These are phyloP conservation scores for Penicillium malachiteum DNA, from an alignment of 495 filamentous ascomycete genomes.

Conservation along the genomic window DNA sequence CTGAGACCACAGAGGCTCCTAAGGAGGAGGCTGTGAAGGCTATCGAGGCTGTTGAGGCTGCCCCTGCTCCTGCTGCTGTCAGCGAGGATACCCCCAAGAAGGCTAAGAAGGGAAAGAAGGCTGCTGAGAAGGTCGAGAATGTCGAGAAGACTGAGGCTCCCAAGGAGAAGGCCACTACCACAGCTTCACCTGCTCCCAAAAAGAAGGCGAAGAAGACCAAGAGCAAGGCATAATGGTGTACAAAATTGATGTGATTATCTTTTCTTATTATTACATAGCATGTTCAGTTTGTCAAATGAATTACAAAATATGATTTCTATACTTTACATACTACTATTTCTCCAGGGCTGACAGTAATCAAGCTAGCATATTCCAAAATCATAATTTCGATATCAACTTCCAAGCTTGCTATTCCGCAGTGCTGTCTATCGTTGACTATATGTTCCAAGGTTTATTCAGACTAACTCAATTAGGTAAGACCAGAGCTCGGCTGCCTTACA, in stretches of 20 bases:
- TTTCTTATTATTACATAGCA: constrained; percentile 3
- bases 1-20: constrained; percentile 25
- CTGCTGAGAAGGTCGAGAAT: no score
- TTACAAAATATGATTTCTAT: no score
- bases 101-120: constrained; percentile 38
- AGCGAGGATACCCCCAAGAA: constrained; percentile 40
- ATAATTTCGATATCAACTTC: no score
- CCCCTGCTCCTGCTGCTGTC: constrained; percentile 7
- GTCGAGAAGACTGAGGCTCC: constrained; percentile 16
- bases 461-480: no score
- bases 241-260: constrained; percentile 16
- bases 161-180: constrained; percentile 29
- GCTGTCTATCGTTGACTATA: no score
- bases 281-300: neutral
- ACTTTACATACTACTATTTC: no score
- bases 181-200: constrained; percentile 4
- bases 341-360: no score
- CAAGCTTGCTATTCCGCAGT: no score
- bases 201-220: constrained; percentile 30
- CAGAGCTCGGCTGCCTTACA: neutral
- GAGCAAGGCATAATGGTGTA: constrained; percentile 32
- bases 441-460: no score
- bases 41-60: constrained; percentile 27
- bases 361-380: no score
- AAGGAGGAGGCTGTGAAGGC: constrained; percentile 25